Base-by-base conservation (phyloP, 495 filamentous ascomycete genomes). In the Hyaloscypha bicolor region DNA sequence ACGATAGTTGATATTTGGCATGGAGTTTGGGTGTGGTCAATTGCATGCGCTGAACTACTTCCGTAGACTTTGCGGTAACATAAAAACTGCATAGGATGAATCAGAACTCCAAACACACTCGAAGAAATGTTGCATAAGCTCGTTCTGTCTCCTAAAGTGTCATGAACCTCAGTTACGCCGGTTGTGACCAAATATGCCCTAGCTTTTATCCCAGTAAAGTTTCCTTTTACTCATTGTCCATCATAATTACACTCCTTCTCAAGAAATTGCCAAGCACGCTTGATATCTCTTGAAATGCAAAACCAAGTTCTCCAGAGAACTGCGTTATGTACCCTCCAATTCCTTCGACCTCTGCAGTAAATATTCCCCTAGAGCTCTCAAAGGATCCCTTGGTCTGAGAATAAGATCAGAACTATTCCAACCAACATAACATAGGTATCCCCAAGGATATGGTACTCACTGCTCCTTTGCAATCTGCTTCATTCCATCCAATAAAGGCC, bases 401-500 rank as follows among this genome's bases (percentile, higher is more conserved):
- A 16, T 48, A 65, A 33, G 32, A 58, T 71, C n/a, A 69, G 57
- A 33, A 35, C 45, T 39, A 21, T 16, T 21, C 53, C 0, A 6
- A 9, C 21, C 22, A 37, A 32, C 6, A 39, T 60, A 37, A 60
- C 19, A 8, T 60, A 31, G n/a, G 25, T 37, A 4, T 8, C 8
- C 2, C 32, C 22, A 55, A 21, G 39, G 60, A 48, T 1, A 55
- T 16, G 29, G 6, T 60, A 85, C 91, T 75, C 79, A 96, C 93
- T 93, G 91, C 58, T 94, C 89, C 67, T 86, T 87, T 3, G 91
- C 92, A 42, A 99, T 70, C 70, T 85, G 79, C 83, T 97, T 98
- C 93, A 99, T 94, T 8, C 92, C 95, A 71, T 97, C 94, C 39
- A 99, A 76, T 68, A 99, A 74, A 62, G 89, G 86, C 9, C 89